Evolutionary conservation across 768 basidiomycete species (phyloP), one percentile per base, ranked within the genome.

Genomic region (Cubamyces lactineus): DNA sequence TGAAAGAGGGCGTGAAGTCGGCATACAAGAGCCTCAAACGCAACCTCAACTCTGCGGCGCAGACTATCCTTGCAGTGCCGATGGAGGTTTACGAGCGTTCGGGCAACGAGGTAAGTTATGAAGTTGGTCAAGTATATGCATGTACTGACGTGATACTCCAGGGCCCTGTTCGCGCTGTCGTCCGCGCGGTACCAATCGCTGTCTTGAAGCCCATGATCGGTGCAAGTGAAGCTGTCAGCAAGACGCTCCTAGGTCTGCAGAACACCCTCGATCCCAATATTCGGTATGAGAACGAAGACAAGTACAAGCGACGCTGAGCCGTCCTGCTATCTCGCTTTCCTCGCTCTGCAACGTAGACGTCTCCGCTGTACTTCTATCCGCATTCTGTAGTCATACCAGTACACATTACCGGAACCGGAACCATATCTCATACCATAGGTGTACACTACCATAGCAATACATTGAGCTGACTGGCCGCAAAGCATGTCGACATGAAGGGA

Each of bases 71-170:
- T 40, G 96, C 97, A 0, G 94, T 99, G 0, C 97, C 97, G 1
- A 98, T 98, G 96, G 97, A 98, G 74, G 94, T 98, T 12, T 96
- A 98, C 68, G 97, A 99, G 75, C 82, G 91, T 62, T 91, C 94
- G 11, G 93, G 94, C 8, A 90, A 88, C 59, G 92, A 97, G 84
- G 96, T 91, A 67, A 69, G 83, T 77, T 51, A 40, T 15, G 42
- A 23, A 16, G 19, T 21, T 39, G 24, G 21, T 45, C 17, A 7
- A 48, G 40, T 42, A 38, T 43, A 21, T 28, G 17, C 65, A 52
- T 62, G 28, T 24, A 28, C 41, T 66, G 42, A 60, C 47, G 11
- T 19, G 45, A 17, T 16, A 28, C 28, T 61, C 41, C 47, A 98
- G 95, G 96, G 95, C 2, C 86, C 96, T 53, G 90, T 96, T 21